Evolutionary conservation across 2,329 filamentous ascomycete genomes (phyloP).

Genomic region (Dactylellina leptospora): DNA sequence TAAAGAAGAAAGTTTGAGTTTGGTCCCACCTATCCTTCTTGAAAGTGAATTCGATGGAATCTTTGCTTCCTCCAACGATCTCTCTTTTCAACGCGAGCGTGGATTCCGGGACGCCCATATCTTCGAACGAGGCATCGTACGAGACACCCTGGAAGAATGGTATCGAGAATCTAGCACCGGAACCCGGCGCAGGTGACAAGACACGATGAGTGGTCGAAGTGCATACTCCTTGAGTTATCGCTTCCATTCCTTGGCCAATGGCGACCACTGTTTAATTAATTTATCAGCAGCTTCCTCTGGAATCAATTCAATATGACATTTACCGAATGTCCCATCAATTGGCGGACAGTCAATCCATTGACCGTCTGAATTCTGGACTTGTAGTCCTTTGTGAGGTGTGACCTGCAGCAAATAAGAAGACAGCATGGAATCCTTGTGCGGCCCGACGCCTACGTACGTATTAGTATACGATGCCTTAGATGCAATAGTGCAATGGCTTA

Average conservation of each 20-base stretch:
- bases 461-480: background rate
- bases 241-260: slow-evolving; percentile 87
- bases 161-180: slow-evolving; percentile 78
- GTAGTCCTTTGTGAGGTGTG: slow-evolving; percentile 76
- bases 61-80: slow-evolving; percentile 66
- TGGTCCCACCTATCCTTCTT: slow-evolving; percentile 69
- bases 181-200: slow-evolving; percentile 72
- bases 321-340: slow-evolving; percentile 72
- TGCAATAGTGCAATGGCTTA: background rate
- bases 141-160: slow-evolving; percentile 90
- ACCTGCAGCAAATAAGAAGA: slow-evolving; percentile 83
- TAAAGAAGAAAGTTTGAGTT: background rate
- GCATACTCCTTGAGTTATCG: slow-evolving; percentile 82
- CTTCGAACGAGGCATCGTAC: slow-evolving; percentile 80
- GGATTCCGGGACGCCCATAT: slow-evolving; percentile 70
- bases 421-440: slow-evolving; percentile 70
- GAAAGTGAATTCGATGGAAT: slow-evolving; percentile 89
- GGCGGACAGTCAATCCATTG: slow-evolving; percentile 85
- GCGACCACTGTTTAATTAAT: slow-evolving; percentile 72
- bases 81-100: slow-evolving; percentile 63
- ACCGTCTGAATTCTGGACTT: slow-evolving; percentile 81
- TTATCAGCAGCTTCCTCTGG: background rate
- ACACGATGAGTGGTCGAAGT: slow-evolving; percentile 84
- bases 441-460: slow-evolving; percentile 60
- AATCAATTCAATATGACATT: background rate